phyloP scores from a whole-genome alignment of 306 rosid species.

The Begonia loranthoides region DNA sequence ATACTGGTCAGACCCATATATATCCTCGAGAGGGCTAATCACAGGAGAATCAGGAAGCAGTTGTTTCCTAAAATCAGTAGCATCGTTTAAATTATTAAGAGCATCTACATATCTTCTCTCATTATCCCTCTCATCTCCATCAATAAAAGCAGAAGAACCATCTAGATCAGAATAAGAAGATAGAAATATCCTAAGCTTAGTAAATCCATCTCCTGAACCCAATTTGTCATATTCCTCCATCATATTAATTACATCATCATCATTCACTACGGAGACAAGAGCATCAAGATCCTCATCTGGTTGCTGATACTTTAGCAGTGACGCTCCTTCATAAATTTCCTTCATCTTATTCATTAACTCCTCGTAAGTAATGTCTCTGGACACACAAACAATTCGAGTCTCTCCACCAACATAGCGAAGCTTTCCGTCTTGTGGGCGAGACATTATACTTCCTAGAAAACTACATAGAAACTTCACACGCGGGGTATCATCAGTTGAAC shows the following conservation, averaged over 20 bases:
- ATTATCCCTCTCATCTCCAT: slow-evolving; percentile 69
- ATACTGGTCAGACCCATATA: slow-evolving; percentile 43
- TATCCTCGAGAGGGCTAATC: slow-evolving; percentile 44
- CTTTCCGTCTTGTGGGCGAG: slow-evolving; percentile 96
- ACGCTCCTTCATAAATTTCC: slow-evolving; percentile 72
- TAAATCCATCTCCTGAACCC: slow-evolving; percentile 81
- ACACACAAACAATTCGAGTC: slow-evolving; percentile 85
- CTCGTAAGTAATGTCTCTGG: slow-evolving; percentile 47
- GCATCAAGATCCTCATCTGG: slow-evolving; percentile 98
- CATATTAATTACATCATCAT: slow-evolving; percentile 93
- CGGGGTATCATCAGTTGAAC: slow-evolving; percentile 42
- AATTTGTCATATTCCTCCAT: slow-evolving; percentile 98
- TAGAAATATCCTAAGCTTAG: slow-evolving; percentile 87
- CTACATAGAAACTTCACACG: slow-evolving; percentile 91
- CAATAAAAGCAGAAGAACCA: slow-evolving; percentile 49
- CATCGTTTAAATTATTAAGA: slow-evolving; percentile 74
- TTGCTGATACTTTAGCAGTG: slow-evolving; percentile 84
- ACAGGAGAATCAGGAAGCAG: slow-evolving; percentile 42
- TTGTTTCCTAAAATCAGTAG: slow-evolving; percentile 50
- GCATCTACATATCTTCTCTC: slow-evolving; percentile 97
- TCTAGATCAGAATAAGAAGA: slow-evolving; percentile 70
- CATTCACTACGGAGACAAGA: slow-evolving; percentile 89
- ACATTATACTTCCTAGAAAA: slow-evolving; percentile 79
- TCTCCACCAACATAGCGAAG: slow-evolving; percentile 95
- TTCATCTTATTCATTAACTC: slow-evolving; percentile 88